Conservation (phyloP, 331 rosid genomes). For the Erythrophleum ivorense region DNA sequence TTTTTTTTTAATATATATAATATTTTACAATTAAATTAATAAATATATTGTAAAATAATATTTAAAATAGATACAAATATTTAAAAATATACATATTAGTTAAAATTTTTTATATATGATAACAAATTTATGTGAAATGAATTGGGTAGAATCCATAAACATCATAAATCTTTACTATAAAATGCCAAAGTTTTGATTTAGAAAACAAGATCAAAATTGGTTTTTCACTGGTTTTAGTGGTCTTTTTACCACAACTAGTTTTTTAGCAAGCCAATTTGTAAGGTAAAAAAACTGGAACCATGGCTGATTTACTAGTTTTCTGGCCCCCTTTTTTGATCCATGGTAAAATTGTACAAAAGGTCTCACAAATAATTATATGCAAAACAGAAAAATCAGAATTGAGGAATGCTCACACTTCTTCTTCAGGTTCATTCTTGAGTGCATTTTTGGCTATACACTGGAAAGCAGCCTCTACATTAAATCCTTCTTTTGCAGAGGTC, state of each 20-base stretch:
- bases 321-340: not conserved
- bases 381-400: slow-evolving; percentile 6
- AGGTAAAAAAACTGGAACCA: not conserved
- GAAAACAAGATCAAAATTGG: not conserved
- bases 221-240: not conserved
- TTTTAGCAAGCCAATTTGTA: not conserved
- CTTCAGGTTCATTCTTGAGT: slow-evolving; percentile 86
- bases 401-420: slow-evolving; percentile 62
- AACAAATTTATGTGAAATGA: no score
- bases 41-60: no score
- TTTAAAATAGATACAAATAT: no score
- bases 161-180: no score
- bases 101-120: no score
- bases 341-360: not conserved
- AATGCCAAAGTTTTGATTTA: no score
- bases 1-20: no score
- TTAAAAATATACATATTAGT: no score
- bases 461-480: slow-evolving; percentile 77
- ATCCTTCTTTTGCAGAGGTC: slow-evolving; percentile 86
- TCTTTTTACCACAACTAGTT: not conserved
- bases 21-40: no score
- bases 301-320: not conserved
- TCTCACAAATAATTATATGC: not conserved
- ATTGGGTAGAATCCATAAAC: no score
- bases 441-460: slow-evolving; percentile 79